A percentile compares a stretch with the other conserved stretches of the same genome.
These are phyloP conservation scores for Gonapodya sp. DNA, from an alignment of 192 early-diverging fungal genomes.

Conservation along the genomic window DNA sequence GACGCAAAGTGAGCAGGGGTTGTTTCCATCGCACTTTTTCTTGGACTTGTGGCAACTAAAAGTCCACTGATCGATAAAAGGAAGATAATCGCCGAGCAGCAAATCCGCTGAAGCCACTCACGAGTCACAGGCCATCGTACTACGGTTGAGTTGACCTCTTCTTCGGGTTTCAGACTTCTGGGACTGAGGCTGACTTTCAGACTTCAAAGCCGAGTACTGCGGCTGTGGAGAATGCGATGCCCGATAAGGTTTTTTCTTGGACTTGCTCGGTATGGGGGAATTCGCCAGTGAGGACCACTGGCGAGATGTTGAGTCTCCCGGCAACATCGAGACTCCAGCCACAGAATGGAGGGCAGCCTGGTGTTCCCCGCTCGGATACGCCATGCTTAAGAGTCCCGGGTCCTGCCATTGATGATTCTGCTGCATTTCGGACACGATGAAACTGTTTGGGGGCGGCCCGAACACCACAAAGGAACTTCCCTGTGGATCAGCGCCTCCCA, in stretches of 20 bases:
- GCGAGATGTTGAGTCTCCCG: no score
- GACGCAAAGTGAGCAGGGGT: slow-evolving; percentile 7
- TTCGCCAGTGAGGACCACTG: not conserved
- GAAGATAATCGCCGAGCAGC: not conserved
- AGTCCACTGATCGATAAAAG: not conserved
- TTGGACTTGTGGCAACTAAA: not conserved
- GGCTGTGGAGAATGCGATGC: not conserved
- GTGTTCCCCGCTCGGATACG: no score
- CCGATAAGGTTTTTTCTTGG: not conserved
- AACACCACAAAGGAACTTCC: no score
- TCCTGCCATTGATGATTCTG: no score
- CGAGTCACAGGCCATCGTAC: not conserved
- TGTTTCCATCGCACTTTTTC: not conserved
- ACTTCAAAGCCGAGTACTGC: not conserved
- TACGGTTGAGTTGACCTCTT: not conserved
- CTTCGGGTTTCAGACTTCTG: not conserved
- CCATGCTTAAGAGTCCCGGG: no score
- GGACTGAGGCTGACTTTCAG: not conserved
- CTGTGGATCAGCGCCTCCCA: no score
- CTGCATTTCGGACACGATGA: no score
- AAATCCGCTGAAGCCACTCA: no score
- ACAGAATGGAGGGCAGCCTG: no score
- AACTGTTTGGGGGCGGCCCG: no score
- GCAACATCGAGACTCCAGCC: no score
- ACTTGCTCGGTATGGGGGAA: not conserved